A percentile compares a stretch with the other conserved stretches of the same genome.
Evolutionary conservation across 345 rosid species (phyloP).

Genomic region (Eucalyptus polyanthemos): DNA sequence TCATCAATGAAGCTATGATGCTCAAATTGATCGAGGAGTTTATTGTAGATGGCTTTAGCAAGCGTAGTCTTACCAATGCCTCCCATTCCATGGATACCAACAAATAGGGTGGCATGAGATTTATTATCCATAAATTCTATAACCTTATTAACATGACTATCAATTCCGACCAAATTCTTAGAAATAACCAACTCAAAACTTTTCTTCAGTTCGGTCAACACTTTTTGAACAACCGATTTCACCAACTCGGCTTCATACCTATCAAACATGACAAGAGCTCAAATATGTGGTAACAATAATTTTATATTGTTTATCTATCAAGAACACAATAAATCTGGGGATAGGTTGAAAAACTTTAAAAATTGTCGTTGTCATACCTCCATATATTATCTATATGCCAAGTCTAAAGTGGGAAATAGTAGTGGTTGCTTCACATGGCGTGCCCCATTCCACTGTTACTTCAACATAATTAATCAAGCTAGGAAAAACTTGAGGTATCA

Average conservation of each 20-base stretch:
- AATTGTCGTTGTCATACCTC: fast-evolving
- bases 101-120: background rate
- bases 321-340: fast-evolving
- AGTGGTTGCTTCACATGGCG: fast-evolving
- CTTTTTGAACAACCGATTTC: too few relatives aligned
- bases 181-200: too few relatives aligned
- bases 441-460: background rate
- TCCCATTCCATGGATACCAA: background rate
- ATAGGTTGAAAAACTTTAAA: fast-evolving
- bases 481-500: background rate
- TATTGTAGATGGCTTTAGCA: background rate
- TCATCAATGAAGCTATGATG: background rate
- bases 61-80: background rate
- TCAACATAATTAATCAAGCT: too few relatives aligned
- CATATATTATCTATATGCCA: too few relatives aligned
- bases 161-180: background rate
- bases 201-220: too few relatives aligned
- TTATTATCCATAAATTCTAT: fast-evolving
- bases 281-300: too few relatives aligned
- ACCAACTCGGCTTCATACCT: too few relatives aligned
- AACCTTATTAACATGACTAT: fast-evolving
- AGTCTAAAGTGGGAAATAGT: too few relatives aligned
- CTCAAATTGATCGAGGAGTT: too few relatives aligned
- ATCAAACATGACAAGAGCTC: too few relatives aligned
- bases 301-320: too few relatives aligned